Base-by-base conservation (phyloP, 148 eudicot species). In the Suaeda aralocaspica region DNA sequence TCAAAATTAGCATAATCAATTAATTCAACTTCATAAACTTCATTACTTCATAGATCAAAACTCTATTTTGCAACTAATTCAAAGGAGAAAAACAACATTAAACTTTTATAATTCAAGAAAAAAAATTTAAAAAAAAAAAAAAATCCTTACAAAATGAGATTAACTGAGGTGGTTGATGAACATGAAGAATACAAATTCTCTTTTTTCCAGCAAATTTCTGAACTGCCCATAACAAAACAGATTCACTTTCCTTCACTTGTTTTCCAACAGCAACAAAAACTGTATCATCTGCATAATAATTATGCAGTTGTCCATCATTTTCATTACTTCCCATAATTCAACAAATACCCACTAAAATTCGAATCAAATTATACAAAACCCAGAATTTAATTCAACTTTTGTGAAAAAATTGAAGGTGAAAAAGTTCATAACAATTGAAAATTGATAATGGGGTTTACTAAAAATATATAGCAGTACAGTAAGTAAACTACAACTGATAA, bases 241-340 rank as follows among this genome's bases (percentile, higher is more conserved):
- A 80, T 80, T 87, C 91, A 64, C 84, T 79, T 46, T 89, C 91
- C 73, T 84, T 80, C 66, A 87, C 64, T 70, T 83, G 72, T 72
- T 83, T 87, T 6, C 97, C 96, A 55, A 92, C 96, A 19, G 97
- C 96, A 36, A 92, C 96, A 72, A 87, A 88, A 3, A 92, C 78
- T 1, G 96, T 83, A 26, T 74, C 79, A 8, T 87, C 91, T 6
- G 78, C 86, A 80, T 77, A 77, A 67, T 48, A 77, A 50, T 83
- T 86, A 74, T 33, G 11, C 9, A 72, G 34, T 49, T 78, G 55
- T 26, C 72, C 80, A 30, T 30, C 75, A 56, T 79, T 84, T 31
- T 25, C 66, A 44, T 48, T 57, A 52, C 86, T 85, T 18, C 84
- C 87, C 82, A 89, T 89, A 69, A 64, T 42, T 78, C 18, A 34